phyloP scores from a whole-genome alignment of 306 rosid genomes.

The Prunus dulcis region DNA sequence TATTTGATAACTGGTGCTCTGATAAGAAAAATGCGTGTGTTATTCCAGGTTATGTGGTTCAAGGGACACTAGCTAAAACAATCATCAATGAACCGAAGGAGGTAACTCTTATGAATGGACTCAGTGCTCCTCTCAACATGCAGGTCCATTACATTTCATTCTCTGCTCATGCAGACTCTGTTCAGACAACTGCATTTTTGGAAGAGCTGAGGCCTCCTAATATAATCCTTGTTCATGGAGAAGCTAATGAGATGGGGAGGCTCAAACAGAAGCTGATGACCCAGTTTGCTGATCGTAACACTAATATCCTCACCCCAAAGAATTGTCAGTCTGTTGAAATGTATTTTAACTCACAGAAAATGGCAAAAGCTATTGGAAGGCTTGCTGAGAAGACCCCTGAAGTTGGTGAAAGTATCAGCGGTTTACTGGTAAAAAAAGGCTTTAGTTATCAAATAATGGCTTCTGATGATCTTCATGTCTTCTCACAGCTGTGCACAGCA shows the following conservation, averaged over 20 bases:
- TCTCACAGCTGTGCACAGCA: constrained; percentile 86
- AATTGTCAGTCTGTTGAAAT: constrained; percentile 92
- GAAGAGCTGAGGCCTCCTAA: constrained; percentile 93
- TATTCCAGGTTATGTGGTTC: constrained; percentile 81
- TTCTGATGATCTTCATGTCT: constrained; percentile 87
- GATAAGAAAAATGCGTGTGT: constrained; percentile 83
- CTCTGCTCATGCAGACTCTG: constrained; percentile 95
- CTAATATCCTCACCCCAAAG: constrained; percentile 83
- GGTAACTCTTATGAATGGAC: constrained; percentile 88
- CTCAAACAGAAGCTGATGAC: constrained; percentile 79
- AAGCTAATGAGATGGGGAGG: constrained; percentile 96
- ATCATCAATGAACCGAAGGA: constrained; percentile 92
- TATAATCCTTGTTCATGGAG: constrained; percentile 95
- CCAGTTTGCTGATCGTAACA: constrained; percentile 80
- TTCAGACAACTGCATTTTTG: constrained; percentile 86
- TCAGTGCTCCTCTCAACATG: constrained; percentile 86
- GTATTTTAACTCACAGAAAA: constrained; percentile 89
- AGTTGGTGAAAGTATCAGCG: constrained; percentile 66
- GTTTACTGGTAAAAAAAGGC: constrained; percentile 85
- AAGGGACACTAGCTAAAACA: constrained; percentile 90
- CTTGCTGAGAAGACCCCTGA: constrained; percentile 75
- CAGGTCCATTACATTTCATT: constrained; percentile 91
- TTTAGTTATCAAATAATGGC: constrained; percentile 95
- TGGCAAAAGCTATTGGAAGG: constrained; percentile 90
- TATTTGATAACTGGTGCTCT: constrained; percentile 93